Conservation (phyloP, 2,329 filamentous ascomycete genomes). For the Venturia carpophila region DNA sequence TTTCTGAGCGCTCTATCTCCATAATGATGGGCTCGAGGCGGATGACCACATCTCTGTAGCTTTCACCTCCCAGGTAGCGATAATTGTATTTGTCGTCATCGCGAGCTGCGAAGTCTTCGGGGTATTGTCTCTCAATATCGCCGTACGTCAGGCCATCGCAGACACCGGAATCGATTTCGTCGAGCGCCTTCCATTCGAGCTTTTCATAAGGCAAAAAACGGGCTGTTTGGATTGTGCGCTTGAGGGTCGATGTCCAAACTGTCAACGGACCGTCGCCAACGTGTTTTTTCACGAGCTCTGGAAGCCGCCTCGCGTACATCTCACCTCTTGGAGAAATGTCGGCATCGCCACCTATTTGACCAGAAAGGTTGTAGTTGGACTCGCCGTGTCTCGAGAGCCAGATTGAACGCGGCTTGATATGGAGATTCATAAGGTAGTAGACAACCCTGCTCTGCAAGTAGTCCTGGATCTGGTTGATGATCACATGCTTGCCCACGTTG, state of each 20-base stretch:
- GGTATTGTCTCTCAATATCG: conserved; percentile 83
- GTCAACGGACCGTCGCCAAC: conserved; percentile 67
- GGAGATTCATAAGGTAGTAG: conserved; percentile 97
- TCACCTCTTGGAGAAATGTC: conserved; percentile 79
- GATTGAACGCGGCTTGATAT: conserved; percentile 92
- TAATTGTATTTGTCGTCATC: conserved; percentile 99
- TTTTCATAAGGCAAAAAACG: conserved; percentile 87
- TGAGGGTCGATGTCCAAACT: conserved; percentile 68
- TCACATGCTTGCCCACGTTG: conserved; percentile 89
- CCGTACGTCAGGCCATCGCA: conserved; percentile 96
- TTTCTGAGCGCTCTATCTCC: conserved; percentile 92
- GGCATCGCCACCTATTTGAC: conserved; percentile 88
- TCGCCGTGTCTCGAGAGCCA: conserved; percentile 96
- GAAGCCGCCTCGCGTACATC: conserved; percentile 76
- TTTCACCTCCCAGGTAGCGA: conserved; percentile 92
- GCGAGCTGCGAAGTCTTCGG: conserved; percentile 88
- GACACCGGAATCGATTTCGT: conserved; percentile 92
- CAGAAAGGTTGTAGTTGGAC: conserved; percentile 82
- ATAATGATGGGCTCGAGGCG: conserved; percentile 98
- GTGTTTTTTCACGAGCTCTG: conserved; percentile 74
- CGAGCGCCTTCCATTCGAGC: conserved; percentile 95
- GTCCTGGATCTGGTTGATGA: conserved; percentile 96
- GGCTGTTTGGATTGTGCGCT: conserved; percentile 85
- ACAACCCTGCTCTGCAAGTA: conserved; percentile 94
- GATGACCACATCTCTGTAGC: conserved; percentile 93